Evolutionary conservation across 106 monocot species (phyloP).

Genomic region (Dendrobium chrysotoxum): DNA sequence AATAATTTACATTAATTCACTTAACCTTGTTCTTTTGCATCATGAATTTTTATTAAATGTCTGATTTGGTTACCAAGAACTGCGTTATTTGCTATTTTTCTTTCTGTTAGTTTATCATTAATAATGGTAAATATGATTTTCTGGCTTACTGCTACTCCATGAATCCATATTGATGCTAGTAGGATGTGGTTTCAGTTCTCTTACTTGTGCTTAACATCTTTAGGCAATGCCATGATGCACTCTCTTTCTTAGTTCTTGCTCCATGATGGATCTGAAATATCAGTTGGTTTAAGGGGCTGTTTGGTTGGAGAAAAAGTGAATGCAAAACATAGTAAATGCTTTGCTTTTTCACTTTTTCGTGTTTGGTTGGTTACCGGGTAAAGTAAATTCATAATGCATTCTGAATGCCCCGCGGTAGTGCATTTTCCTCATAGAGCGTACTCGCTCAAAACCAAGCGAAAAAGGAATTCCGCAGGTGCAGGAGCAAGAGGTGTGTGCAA

Average conservation of each 20-base stretch:
- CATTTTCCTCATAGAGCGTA: no score
- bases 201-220: background rate
- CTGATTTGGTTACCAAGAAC: background rate
- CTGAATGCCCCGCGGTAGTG: no score
- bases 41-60: background rate
- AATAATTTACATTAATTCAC: background rate
- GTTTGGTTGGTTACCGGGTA: no score
- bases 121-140: background rate
- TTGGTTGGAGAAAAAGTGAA: no score
- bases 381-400: no score
- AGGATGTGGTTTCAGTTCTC: background rate
- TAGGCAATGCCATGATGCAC: background rate
- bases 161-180: no score
- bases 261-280: background rate
- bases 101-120: background rate
- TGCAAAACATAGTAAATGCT: no score
- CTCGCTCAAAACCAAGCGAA: no score
- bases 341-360: no score
- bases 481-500: no score
- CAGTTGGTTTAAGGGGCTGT: no score
- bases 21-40: background rate
- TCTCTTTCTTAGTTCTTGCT: background rate
- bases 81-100: background rate
- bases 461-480: no score
- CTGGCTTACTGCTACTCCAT: background rate